Base-by-base conservation (phyloP, 768 basidiomycete genomes). In the Hypsizygus marmoreus region DNA sequence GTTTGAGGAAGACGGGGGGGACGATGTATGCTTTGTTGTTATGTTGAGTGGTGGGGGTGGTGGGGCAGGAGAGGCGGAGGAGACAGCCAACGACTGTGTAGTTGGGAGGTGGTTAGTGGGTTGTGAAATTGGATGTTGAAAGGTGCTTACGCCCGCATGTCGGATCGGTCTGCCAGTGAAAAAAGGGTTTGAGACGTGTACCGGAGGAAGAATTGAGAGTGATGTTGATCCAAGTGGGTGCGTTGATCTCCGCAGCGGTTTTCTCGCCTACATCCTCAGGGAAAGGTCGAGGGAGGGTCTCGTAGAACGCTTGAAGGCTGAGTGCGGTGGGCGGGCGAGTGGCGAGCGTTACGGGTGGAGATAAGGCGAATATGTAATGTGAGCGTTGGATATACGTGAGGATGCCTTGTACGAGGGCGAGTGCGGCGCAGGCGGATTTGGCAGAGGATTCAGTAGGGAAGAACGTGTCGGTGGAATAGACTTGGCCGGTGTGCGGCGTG, bases 251-350 rank as follows among this genome's bases (percentile, higher is more conserved):
- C 1, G 62, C 49, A 6, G 74, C 76, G 2, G 70, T 60, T 51
- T 71, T 72, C 10, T 71, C 67, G 1, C 69, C 72, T 8, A 84
- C 68, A 9, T 67, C 55, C 47, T 84, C 81, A 0, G 82, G 79
- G 40, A 86, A 76, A 1, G 84, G 86, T 34, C 74, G 72, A 1
- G 86, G 84, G 34, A 89, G 74, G 11, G 77, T 61, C n/a, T 84
- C 83, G 54, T 76, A 84, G 60, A 82, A 88, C 1, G 63, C 62
- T 49, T 83, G 81, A 1, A 88, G 63, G 0, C 74, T 70, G 29
- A 72, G 62, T 2, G 66, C 63, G 29, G 54, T 55, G 2, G 43
- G 25, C 31, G 47, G 25, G 26, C 5, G 20, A 10, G 14, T 10
- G n/a, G n/a, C n/a, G n/a, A n/a, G n/a, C n/a, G n/a, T n/a, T n/a